These are phyloP conservation scores for Begonia peltatifolia DNA, from an alignment of 306 rosid genomes.

Conservation along the genomic window DNA sequence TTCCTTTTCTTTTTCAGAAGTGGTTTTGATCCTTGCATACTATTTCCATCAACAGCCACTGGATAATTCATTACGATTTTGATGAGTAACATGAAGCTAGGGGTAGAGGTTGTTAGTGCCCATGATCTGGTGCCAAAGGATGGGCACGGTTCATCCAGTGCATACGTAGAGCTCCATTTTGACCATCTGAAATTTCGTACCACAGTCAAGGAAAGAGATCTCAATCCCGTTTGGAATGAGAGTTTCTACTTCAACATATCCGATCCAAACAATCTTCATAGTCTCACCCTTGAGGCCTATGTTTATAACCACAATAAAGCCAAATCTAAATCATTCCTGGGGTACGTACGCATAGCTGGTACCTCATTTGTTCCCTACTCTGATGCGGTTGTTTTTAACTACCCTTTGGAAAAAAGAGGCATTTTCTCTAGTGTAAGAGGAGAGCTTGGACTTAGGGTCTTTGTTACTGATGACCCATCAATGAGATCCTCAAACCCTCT, in stretches of 20 bases:
- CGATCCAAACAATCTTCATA: constrained; percentile 42
- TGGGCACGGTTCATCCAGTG: constrained; percentile 41
- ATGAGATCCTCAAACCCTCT: constrained; percentile 58
- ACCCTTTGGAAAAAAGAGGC: constrained; percentile 61
- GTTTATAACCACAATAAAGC: constrained; percentile 29
- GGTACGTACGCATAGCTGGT: constrained; percentile 63
- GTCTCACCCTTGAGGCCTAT: constrained; percentile 49
- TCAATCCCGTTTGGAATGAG: constrained; percentile 67
- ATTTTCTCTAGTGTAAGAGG: constrained; percentile 55
- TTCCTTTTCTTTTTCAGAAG: no score
- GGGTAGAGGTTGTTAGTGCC: constrained; percentile 59
- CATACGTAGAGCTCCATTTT: constrained; percentile 65
- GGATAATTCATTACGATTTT: constrained; percentile 4
- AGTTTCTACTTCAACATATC: constrained; percentile 66
- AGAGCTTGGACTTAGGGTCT: constrained; percentile 89
- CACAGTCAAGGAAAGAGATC: constrained; percentile 40
- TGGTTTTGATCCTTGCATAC: no score
- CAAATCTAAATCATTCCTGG: constrained; percentile 36
- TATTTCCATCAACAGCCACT: background rate
- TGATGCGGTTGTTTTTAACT: constrained; percentile 72
- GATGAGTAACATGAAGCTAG: constrained; percentile 61
- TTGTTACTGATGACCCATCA: constrained; percentile 56
- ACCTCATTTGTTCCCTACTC: constrained; percentile 74
- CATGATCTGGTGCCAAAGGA: constrained; percentile 58
- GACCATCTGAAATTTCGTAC: constrained; percentile 57